Base-by-base conservation (phyloP, 345 rosid genomes). In the Arabis alpina region DNA sequence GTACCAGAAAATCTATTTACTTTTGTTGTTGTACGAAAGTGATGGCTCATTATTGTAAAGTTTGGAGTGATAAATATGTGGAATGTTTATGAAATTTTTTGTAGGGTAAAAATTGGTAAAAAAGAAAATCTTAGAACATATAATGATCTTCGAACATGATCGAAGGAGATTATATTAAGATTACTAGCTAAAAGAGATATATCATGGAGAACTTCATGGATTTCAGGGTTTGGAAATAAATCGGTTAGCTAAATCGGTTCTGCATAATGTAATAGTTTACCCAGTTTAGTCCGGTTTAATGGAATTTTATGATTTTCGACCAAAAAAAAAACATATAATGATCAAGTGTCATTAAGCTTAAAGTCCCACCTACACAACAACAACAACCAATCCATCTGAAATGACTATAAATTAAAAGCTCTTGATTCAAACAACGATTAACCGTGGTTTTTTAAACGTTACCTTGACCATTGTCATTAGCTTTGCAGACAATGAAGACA, bases 391-490 rank as follows among this genome's bases (percentile, higher is more conserved):
- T 40, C 23, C 23, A 19, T 1, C 23, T 19, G 23, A 19, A 19
- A 19, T 19, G 23, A 19, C 23, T 19, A 19, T 19, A 19, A 19
- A 19, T 19, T 19, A 19, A 19, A 19, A 19, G 1, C 23, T 19
- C 1, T 19, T 19, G 23, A 19, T 19, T 19, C 23, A 19, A 19
- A 19, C 23, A 19, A 19, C 23, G 23, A 19, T 19, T 19, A 19
- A 19, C 23, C 23, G 23, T 1, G 23, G 23, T 19, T 19, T 19
- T 19, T 19, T 19, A 19, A 19, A 41, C 32, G 12, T 13, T 82
- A 88, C 88, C 93, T 86, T 86, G 90, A 71, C 93, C 93, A 39
- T 71, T 86, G 69, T 88, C 93, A 67, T 86, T 88, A 14, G 90
- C 93, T 82, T 57, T 88, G 78, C 93, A 88, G 61, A 88, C 93